These are phyloP conservation scores for Arthrinium phaeospermum DNA, from an alignment of 2,329 filamentous ascomycete species.

Conservation along the genomic window DNA sequence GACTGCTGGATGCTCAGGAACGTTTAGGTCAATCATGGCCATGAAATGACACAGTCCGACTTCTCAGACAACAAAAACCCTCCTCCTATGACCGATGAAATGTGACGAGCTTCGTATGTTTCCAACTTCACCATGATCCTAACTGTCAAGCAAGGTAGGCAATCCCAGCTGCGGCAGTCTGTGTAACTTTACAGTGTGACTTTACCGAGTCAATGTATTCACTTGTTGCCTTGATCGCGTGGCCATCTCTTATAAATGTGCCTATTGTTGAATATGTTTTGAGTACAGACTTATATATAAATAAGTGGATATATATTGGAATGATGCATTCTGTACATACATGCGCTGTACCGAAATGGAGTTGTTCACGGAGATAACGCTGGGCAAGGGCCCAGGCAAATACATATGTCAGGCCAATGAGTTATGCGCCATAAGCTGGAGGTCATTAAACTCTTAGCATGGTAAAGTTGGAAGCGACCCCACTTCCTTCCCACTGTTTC, in stretches of 20 bases:
- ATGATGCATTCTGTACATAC: background rate
- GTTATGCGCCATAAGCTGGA: background rate
- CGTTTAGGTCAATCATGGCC: constrained; percentile 9
- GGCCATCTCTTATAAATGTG: too few species aligned
- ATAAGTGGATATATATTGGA: too few species aligned
- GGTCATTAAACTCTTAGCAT: background rate
- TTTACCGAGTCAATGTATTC: background rate
- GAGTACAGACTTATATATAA: too few species aligned
- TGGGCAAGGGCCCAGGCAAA: too few species aligned
- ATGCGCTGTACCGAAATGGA: background rate
- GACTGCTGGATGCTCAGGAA: constrained; percentile 19
- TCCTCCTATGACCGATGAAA: background rate
- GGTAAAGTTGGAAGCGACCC: background rate
- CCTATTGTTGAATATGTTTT: too few species aligned
- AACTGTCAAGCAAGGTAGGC: background rate
- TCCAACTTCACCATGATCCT: background rate
- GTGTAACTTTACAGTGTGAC: background rate
- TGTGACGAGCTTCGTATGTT: background rate
- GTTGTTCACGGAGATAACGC: background rate
- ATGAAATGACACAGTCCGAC: constrained; percentile 20
- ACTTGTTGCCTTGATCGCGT: too few species aligned
- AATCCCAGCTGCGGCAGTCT: background rate
- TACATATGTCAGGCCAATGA: background rate
- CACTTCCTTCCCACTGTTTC: constrained; percentile 8
- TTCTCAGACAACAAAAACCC: constrained; percentile 10